Evolutionary conservation across 805 yeast genomes (phyloP).

Genomic region (Blastobotrys parvus): DNA sequence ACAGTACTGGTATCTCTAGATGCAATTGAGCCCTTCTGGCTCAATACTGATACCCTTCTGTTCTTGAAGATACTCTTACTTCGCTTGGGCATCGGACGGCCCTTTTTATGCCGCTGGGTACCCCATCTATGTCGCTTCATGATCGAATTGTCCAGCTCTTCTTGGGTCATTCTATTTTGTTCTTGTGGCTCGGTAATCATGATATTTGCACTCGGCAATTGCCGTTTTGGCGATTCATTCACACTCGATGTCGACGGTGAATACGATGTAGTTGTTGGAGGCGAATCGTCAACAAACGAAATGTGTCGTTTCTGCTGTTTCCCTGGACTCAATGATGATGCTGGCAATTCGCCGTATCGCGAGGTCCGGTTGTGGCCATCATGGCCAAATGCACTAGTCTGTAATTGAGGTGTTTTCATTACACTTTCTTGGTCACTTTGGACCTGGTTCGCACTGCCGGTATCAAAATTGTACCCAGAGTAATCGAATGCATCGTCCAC

Average conservation of each 20-base stretch:
- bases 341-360: background rate
- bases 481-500: conserved; percentile 17
- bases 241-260: background rate
- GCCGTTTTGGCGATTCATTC: background rate
- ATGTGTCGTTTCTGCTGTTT: conserved; percentile 1
- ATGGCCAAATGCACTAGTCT: background rate
- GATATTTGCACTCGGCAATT: background rate
- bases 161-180: conserved; percentile 22
- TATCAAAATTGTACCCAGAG: conserved; percentile 8
- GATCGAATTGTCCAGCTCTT: conserved; percentile 32
- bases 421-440: background rate
- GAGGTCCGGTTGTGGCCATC: background rate
- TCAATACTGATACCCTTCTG: background rate
- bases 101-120: conserved; percentile 69
- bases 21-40: background rate
- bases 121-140: conserved; percentile 87
- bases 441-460: background rate
- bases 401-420: background rate
- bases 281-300: conserved; percentile 4
- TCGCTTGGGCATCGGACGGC: conserved; percentile 40
- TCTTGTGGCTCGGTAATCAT: background rate
- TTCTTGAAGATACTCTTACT: conserved; percentile 19
- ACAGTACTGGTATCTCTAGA: background rate
- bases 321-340: background rate
- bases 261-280: background rate